Percentiles rank a stretch among this genome's conserved stretches.
phyloP scores from a whole-genome alignment of 2,329 filamentous ascomycete species.

The Akanthomyces muscarius region DNA sequence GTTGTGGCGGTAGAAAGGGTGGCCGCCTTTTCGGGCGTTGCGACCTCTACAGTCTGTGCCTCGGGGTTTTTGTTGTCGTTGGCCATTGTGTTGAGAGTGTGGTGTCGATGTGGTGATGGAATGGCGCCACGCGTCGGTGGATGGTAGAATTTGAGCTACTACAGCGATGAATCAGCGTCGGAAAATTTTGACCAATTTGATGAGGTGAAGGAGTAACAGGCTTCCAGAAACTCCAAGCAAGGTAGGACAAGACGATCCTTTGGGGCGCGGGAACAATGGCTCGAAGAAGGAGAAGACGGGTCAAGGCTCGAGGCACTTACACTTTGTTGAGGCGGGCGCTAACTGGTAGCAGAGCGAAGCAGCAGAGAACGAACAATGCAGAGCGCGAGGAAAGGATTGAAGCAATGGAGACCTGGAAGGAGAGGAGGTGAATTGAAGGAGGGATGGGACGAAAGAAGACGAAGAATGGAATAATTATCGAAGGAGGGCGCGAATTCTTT shows the following conservation, averaged over 20 bases:
- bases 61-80: slow-evolving; percentile 26
- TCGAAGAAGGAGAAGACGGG: background rate
- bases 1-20: slow-evolving; percentile 27
- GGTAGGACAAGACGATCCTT: background rate
- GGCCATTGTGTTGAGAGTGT: slow-evolving; percentile 24
- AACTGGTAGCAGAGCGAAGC: slow-evolving; percentile 1
- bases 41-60: slow-evolving; percentile 18
- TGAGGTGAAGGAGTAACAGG: background rate
- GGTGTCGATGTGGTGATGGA: background rate
- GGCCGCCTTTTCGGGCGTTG: slow-evolving; percentile 29
- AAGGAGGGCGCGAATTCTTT: slow-evolving; percentile 1
- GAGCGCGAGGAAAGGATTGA: background rate
- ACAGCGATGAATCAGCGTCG: background rate
- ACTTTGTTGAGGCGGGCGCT: slow-evolving; percentile 15
- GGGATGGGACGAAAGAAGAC: background rate
- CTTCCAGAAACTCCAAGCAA: background rate
- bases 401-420: slow-evolving; percentile 10
- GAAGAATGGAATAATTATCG: background rate
- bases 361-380: background rate
- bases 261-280: background rate
- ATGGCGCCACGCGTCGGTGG: background rate
- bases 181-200: background rate
- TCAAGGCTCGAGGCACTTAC: slow-evolving; percentile 4
- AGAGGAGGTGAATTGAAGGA: slow-evolving; percentile 7
- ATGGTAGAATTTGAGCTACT: background rate